Base-by-base conservation (phyloP, 805 yeast species). In the Blastobotrys chiropterorum region DNA sequence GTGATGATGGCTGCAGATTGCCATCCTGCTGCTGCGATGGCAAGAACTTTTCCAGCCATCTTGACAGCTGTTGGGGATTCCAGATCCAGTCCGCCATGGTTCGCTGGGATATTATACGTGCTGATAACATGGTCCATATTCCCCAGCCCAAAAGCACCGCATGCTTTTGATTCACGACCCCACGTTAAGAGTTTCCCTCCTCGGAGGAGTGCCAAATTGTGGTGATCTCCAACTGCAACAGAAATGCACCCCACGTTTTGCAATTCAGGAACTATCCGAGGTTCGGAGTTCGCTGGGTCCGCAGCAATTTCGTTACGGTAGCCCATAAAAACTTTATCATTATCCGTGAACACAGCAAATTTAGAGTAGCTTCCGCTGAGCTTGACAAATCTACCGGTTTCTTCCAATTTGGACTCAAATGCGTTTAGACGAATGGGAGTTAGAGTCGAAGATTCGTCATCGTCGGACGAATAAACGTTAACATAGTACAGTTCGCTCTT, bases 1-100 rank as follows among this genome's bases (percentile, higher is more conserved):
- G 60, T 59, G 14, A 80, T 70, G 49, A 86, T 69, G 1, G 89
- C 90, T 44, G 83, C 81, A 3, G 88, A 78, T 53, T 86, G 94
- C 92, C 92, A 86, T 1, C 94, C 95, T 14, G 82, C 83, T 4
- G 90, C 88, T 1, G 86, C 77, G 34, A 85, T 75, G 0, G 82
- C 81, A 17, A 84, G 65, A 62, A 83, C 71, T 15, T 20, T 16
- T 1, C 67, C 65, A 8, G 56, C 55, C 1, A 71, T 52, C 1
- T 66, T 57, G 3, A 79, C 67, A 45, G 61, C 61, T 0, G 70
- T 66, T 2, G 88, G 88, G 22, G 63, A 69, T 19, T 63, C 54
- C 8, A 26, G 30, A 13, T 44, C 16, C 7, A 43, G 38, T 2
- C 76, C 78, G 5, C 46, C 53, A 3, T 51, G 43, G 2, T 56